A percentile compares a stretch with the other conserved stretches of the same genome.
phyloP scores from a whole-genome alignment of 2,329 filamentous ascomycete genomes.

The Nemania sp. region DNA sequence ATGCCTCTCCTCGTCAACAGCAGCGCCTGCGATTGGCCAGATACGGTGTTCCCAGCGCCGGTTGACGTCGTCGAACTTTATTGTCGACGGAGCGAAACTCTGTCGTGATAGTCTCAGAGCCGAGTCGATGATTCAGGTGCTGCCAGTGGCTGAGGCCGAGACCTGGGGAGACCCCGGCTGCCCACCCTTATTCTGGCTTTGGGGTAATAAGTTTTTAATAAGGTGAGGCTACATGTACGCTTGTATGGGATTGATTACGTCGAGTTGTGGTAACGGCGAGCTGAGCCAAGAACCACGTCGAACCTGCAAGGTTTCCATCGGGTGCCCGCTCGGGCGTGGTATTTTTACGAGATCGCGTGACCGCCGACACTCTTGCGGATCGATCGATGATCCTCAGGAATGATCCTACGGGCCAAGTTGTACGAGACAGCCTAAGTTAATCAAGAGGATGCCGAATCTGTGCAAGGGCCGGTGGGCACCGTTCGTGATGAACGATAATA shows the following conservation, averaged over 20 bases:
- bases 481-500: not conserved
- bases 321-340: slow-evolving; percentile 30
- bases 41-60: not conserved
- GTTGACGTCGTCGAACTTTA: slow-evolving; percentile 20
- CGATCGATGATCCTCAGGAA: slow-evolving; percentile 11
- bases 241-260: slow-evolving; percentile 18
- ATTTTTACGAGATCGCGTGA: slow-evolving; percentile 38
- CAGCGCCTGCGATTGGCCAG: slow-evolving; percentile 19
- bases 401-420: slow-evolving; percentile 19
- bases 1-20: slow-evolving; percentile 20
- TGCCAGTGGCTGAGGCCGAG: slow-evolving; percentile 3
- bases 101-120: slow-evolving; percentile 3
- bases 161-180: not conserved
- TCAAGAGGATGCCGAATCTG: not conserved
- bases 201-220: slow-evolving; percentile 5
- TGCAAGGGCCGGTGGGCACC: not conserved
- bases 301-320: slow-evolving; percentile 25
- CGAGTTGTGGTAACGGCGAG: slow-evolving; percentile 9
- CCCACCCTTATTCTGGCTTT: slow-evolving; percentile 11
- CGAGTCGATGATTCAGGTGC: slow-evolving; percentile 2
- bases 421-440: too few relatives aligned
- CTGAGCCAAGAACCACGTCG: slow-evolving; percentile 22
- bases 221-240: slow-evolving; percentile 18
- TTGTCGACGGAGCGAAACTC: slow-evolving; percentile 21
- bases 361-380: slow-evolving; percentile 15